Conservation (phyloP, 192 early-diverging fungal species). For the Backusella morwellensis region DNA sequence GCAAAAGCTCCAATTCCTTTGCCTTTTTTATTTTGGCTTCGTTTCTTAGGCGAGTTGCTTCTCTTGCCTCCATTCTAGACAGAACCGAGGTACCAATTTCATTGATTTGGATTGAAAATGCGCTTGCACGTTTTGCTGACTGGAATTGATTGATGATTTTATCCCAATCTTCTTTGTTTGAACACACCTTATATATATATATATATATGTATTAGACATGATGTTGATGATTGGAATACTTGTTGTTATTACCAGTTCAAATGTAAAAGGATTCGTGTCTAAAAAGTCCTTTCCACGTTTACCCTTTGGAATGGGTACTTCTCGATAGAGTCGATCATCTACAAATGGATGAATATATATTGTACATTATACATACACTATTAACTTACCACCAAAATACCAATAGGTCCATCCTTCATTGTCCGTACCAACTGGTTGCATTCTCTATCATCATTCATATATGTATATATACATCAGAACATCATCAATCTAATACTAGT, state of each 20-base stretch:
- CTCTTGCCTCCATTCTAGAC: not conserved
- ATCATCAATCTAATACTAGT: not conserved
- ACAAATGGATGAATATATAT: too few species aligned
- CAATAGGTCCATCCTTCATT: constrained; percentile 2
- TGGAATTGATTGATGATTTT: not conserved
- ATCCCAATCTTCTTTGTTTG: not conserved
- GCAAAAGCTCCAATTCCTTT: constrained; percentile 10
- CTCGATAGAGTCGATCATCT: constrained; percentile 2
- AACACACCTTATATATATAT: not conserved
- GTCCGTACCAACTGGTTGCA: not conserved
- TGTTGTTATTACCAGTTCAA: not conserved
- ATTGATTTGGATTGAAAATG: not conserved
- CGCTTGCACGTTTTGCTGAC: not conserved
- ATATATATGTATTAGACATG: not conserved
- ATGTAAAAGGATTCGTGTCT: not conserved
- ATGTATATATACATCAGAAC: not conserved
- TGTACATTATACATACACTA: not conserved
- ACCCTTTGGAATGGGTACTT: not conserved
- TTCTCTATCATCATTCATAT: not conserved
- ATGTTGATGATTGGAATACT: not conserved
- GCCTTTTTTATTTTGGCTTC: not conserved
- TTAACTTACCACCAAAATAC: constrained; percentile 13
- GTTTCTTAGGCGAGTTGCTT: not conserved
- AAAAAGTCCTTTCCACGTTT: not conserved
- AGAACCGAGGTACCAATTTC: not conserved